Evolutionary conservation across 768 basidiomycete genomes (phyloP).

Genomic region (Tricholoma hemisulphureum): DNA sequence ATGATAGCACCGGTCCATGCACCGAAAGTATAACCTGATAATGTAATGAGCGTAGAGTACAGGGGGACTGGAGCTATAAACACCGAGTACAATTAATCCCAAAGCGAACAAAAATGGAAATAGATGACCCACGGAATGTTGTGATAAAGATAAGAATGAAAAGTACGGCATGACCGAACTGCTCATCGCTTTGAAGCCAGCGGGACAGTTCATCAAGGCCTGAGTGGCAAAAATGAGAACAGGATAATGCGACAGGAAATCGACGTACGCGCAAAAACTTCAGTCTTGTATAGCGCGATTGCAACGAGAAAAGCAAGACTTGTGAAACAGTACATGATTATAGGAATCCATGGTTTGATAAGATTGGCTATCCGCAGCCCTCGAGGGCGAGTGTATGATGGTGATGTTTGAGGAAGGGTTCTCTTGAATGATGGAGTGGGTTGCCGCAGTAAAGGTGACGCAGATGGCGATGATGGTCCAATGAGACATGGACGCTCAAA

Average conservation of each 20-base stretch:
- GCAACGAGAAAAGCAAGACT: slow-evolving; percentile 75
- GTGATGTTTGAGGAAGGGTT: slow-evolving; percentile 17
- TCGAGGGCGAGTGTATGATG: slow-evolving; percentile 43
- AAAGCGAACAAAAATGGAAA: neutral
- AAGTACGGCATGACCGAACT: slow-evolving; percentile 74
- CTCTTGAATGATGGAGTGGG: slow-evolving; percentile 19
- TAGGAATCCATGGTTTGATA: slow-evolving; percentile 74
- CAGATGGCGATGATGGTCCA: slow-evolving; percentile 12
- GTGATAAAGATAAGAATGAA: slow-evolving; percentile 84
- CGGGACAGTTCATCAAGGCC: slow-evolving; percentile 80
- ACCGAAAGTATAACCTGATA: slow-evolving; percentile 90
- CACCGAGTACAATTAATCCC: slow-evolving; percentile 2
- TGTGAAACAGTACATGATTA: slow-evolving; percentile 74
- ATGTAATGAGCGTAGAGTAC: slow-evolving; percentile 89
- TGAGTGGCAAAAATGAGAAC: slow-evolving; percentile 27
- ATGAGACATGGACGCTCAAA: slow-evolving; percentile 3
- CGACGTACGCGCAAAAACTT: slow-evolving; percentile 77
- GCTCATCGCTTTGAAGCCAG: slow-evolving; percentile 70
- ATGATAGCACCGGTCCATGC: slow-evolving; percentile 81
- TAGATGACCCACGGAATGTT: slow-evolving; percentile 70
- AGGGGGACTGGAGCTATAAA: slow-evolving; percentile 79
- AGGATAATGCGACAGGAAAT: neutral
- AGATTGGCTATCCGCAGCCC: slow-evolving; percentile 54
- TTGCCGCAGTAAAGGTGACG: slow-evolving; percentile 19
- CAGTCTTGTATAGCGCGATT: slow-evolving; percentile 79